Evolutionary conservation across 2,329 filamentous ascomycete genomes (phyloP), one percentile per base, ranked within the genome.

Genomic region (Periconia macrospinosa): DNA sequence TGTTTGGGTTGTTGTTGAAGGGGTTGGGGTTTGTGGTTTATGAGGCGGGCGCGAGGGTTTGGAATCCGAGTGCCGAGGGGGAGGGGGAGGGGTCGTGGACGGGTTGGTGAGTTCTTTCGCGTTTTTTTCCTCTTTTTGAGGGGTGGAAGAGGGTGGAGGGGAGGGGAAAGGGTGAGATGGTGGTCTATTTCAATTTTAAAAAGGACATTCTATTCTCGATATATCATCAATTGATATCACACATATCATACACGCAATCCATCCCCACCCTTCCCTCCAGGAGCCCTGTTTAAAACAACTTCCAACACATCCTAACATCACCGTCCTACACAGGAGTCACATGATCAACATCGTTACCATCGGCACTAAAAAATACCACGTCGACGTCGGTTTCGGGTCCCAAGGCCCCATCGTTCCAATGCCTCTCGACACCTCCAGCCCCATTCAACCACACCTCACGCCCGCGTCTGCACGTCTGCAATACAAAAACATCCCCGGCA

Each of bases 1-100:
- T 86, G 30, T 80, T 86, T 54, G 78, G 75, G 7, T 77, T 75
- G 3, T 70, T 85, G 13, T 63, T 86, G 44, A 72, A 76, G 41
- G 80, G 76, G 1, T 61, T 86, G 35, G 83, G 82, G 0, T 86
- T 79, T 58, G 67, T 67, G 19, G 54, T 79, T 15, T 74, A 72
- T 44, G 71, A 72, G 35, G 74, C 68, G 14, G 78, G 73, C 8
- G 76, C 70, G 2, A 65, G 76, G 11, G 76, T 79, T n/a, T 71
- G 62, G 18, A 56, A 67, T n/a, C n/a, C n/a, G n/a, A n/a, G n/a
- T n/a, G n/a, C n/a, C n/a, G n/a, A n/a, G n/a, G n/a, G n/a, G 40
- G 64, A 54, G 1, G 33, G 11, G 40, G 64, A 54, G 2, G 33
- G 11, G 5, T 19, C 50, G 8, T 67, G 65, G 52, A 60, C 55